These are phyloP conservation scores for Hypoxylon sp. DNA, from an alignment of 2,329 filamentous ascomycete species.

Conservation along the genomic window DNA sequence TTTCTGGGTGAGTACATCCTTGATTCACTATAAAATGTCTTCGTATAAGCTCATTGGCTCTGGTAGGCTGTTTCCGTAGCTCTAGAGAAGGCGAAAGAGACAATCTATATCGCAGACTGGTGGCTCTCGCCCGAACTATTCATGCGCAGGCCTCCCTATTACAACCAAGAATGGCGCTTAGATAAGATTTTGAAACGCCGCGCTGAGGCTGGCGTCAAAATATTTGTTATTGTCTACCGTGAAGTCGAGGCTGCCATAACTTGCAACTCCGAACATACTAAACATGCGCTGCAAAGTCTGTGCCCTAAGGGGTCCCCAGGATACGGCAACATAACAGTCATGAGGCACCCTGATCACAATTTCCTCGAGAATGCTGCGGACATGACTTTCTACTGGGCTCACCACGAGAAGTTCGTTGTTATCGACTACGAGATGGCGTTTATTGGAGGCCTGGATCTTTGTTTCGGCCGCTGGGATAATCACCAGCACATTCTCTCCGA, in stretches of 20 bases:
- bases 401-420: constrained; percentile 98
- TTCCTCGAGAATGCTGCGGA: constrained; percentile 92
- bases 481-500: constrained; percentile 88
- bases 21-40: background rate
- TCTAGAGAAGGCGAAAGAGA: constrained; percentile 89
- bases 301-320: constrained; percentile 86
- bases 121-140: constrained; percentile 94
- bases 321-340: constrained; percentile 86
- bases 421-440: constrained; percentile 93
- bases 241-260: constrained; percentile 85
- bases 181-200: constrained; percentile 89
- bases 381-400: constrained; percentile 98
- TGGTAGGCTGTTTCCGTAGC: constrained; percentile 81
- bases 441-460: constrained; percentile 93
- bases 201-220: constrained; percentile 93
- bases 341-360: constrained; percentile 96
- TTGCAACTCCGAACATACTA: constrained; percentile 94
- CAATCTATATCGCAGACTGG: constrained; percentile 97
- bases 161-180: constrained; percentile 86
- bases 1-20: constrained; percentile 73
- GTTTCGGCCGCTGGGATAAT: constrained; percentile 94
- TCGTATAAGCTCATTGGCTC: background rate
- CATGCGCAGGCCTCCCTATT: constrained; percentile 83
- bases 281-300: constrained; percentile 82
- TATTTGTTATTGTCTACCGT: constrained; percentile 93